Conservation (phyloP, 371 early-diverging fungal species). For the Mucor irregularis region DNA sequence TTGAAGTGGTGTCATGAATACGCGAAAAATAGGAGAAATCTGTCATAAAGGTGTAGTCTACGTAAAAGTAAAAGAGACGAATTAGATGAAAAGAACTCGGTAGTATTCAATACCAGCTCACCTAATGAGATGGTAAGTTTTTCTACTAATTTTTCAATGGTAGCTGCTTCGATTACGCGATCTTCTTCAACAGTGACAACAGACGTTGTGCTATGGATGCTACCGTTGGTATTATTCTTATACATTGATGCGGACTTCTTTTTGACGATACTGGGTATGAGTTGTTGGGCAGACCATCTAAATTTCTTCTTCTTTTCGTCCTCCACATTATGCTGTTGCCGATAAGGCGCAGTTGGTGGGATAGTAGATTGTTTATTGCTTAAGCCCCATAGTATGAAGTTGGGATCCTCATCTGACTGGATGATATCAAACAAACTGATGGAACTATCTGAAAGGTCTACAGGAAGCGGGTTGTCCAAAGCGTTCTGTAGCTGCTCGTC, state of each 20-base stretch:
- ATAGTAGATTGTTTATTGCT: slow-evolving; percentile 1
- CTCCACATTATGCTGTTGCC: neutral
- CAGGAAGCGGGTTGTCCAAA: no score
- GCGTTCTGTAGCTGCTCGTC: no score
- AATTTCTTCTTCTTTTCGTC: slow-evolving; percentile 5
- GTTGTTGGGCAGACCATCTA: slow-evolving; percentile 14
- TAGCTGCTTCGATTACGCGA: slow-evolving; percentile 57
- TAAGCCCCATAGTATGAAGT: slow-evolving; percentile 56
- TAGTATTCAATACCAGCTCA: slow-evolving; percentile 8
- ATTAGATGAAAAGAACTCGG: no score
- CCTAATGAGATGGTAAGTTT: slow-evolving; percentile 66
- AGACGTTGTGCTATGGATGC: no score
- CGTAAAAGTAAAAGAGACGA: neutral
- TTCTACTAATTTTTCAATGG: slow-evolving; percentile 63
- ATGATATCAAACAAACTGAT: slow-evolving; percentile 53
- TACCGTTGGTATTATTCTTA: neutral
- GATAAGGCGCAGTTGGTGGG: neutral
- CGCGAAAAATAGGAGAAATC: slow-evolving; percentile 73
- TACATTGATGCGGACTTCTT: neutral
- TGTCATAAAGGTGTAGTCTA: slow-evolving; percentile 70
- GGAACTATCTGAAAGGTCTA: slow-evolving; percentile 47
- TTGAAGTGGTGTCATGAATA: slow-evolving; percentile 60
- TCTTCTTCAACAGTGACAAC: neutral
- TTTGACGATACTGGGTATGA: slow-evolving; percentile 5
- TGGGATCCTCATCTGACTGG: slow-evolving; percentile 50